A percentile compares a stretch with the other conserved stretches of the same genome.
Conservation (phyloP, 768 basidiomycete species). For the Psilocybe cubensis region DNA sequence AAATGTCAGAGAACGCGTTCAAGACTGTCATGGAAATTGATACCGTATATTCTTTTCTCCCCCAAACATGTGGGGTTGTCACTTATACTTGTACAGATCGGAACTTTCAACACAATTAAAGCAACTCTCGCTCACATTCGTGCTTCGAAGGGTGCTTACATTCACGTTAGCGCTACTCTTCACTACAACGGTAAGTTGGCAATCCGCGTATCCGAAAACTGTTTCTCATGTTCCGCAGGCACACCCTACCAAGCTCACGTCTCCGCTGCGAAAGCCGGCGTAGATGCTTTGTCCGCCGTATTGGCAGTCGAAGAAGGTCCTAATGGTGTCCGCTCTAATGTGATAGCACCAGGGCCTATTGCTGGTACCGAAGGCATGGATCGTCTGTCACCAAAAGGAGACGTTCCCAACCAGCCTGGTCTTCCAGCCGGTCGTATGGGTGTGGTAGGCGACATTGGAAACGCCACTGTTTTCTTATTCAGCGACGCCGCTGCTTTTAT, state of each 20-base stretch:
- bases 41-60: slow-evolving; percentile 52
- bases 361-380: slow-evolving; percentile 74
- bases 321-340: slow-evolving; percentile 89
- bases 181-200: slow-evolving; percentile 72
- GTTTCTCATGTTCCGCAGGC: slow-evolving; percentile 43
- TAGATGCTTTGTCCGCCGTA: slow-evolving; percentile 87
- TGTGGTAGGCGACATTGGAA: slow-evolving; percentile 64
- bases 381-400: slow-evolving; percentile 48
- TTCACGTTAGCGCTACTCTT: slow-evolving; percentile 88
- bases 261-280: slow-evolving; percentile 92
- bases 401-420: slow-evolving; percentile 9
- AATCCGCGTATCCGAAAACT: slow-evolving; percentile 7
- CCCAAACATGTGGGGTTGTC: background rate
- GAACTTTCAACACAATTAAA: slow-evolving; percentile 94
- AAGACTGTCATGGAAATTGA: slow-evolving; percentile 94
- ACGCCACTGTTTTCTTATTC: slow-evolving; percentile 79
- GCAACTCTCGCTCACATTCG: slow-evolving; percentile 82
- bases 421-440: slow-evolving; percentile 56
- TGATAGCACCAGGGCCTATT: slow-evolving; percentile 86
- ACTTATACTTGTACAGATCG: slow-evolving; percentile 53
- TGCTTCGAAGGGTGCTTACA: slow-evolving; percentile 75
- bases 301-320: slow-evolving; percentile 95
- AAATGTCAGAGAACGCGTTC: slow-evolving; percentile 89
- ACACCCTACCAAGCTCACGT: slow-evolving; percentile 92
- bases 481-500: slow-evolving; percentile 79